Conservation (phyloP, 2,329 filamentous ascomycete genomes). For the Penicillium sp. region DNA sequence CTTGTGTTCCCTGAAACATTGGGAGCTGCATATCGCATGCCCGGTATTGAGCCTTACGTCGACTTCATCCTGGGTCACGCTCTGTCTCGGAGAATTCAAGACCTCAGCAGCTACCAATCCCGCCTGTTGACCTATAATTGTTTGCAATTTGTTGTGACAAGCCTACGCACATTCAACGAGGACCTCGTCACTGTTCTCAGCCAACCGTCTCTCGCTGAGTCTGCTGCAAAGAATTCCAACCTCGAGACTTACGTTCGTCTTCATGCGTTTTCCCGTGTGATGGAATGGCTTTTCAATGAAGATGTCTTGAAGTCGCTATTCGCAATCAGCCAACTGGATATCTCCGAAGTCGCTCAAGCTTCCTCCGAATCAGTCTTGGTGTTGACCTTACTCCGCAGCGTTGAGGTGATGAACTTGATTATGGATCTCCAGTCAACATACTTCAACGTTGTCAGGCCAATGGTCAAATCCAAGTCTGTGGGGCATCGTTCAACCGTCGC, state of each 20-base stretch:
- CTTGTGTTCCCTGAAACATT: conserved; percentile 86
- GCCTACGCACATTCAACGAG: conserved; percentile 88
- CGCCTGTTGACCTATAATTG: conserved; percentile 76
- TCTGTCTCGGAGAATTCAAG: conserved; percentile 67
- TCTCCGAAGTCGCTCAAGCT: conserved; percentile 70
- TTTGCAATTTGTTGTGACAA: conserved; percentile 78
- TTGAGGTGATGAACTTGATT: conserved; percentile 80
- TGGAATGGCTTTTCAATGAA: conserved; percentile 98
- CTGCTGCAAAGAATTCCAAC: conserved; percentile 71
- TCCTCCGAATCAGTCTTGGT: conserved; percentile 79
- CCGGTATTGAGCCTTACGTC: conserved; percentile 88
- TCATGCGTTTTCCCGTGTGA: conserved; percentile 90
- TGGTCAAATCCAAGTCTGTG: conserved; percentile 68
- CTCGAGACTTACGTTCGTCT: conserved; percentile 78
- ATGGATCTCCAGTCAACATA: conserved; percentile 90
- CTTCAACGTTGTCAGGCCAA: conserved; percentile 79
- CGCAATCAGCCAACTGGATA: conserved; percentile 73
- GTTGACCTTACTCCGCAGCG: conserved; percentile 72
- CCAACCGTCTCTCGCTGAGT: conserved; percentile 72
- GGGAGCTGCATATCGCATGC: conserved; percentile 73
- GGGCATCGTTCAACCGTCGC: conserved; percentile 64
- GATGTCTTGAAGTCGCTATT: conserved; percentile 81
- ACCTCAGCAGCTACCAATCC: conserved; percentile 69
- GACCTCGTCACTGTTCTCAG: conserved; percentile 85
- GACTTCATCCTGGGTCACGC: conserved; percentile 86